phyloP scores from a whole-genome alignment of 2,329 filamentous ascomycete genomes.

The Lecanicillium sp. region DNA sequence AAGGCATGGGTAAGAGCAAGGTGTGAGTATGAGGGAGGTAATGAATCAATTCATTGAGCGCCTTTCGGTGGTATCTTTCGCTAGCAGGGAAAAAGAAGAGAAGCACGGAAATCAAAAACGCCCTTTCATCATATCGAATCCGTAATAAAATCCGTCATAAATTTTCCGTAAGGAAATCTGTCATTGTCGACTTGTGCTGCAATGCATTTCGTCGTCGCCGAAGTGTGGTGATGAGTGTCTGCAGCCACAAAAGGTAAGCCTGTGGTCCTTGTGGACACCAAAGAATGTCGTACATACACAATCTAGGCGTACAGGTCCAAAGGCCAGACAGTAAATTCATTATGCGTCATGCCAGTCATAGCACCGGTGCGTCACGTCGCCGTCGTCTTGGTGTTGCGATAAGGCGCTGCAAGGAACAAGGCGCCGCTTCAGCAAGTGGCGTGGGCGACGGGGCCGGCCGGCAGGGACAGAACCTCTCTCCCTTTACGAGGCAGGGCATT shows the following conservation, averaged over 20 bases:
- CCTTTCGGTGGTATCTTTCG: neutral
- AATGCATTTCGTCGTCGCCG: neutral
- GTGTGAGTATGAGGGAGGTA: neutral
- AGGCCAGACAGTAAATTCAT: slow-evolving; percentile 1
- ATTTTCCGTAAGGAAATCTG: neutral
- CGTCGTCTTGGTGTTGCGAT: too few relatives aligned
- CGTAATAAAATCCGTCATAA: neutral
- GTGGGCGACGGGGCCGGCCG: too few relatives aligned
- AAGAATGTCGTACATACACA: slow-evolving; percentile 5
- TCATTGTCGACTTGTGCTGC: neutral
- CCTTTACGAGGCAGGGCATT: slow-evolving; percentile 30
- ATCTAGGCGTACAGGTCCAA: slow-evolving; percentile 7
- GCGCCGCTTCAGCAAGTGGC: too few relatives aligned
- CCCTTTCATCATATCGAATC: neutral
- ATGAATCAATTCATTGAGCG: neutral
- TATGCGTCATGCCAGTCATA: neutral
- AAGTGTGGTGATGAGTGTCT: too few relatives aligned
- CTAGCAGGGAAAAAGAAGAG: neutral
- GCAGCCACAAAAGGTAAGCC: too few relatives aligned
- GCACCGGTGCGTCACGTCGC: too few relatives aligned
- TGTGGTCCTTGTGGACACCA: too few relatives aligned
- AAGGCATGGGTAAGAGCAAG: neutral
- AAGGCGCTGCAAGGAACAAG: too few relatives aligned
- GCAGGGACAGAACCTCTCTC: too few relatives aligned
- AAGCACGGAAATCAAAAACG: neutral